phyloP scores from a whole-genome alignment of 2,329 filamentous ascomycete species.

The Nemania abortiva region DNA sequence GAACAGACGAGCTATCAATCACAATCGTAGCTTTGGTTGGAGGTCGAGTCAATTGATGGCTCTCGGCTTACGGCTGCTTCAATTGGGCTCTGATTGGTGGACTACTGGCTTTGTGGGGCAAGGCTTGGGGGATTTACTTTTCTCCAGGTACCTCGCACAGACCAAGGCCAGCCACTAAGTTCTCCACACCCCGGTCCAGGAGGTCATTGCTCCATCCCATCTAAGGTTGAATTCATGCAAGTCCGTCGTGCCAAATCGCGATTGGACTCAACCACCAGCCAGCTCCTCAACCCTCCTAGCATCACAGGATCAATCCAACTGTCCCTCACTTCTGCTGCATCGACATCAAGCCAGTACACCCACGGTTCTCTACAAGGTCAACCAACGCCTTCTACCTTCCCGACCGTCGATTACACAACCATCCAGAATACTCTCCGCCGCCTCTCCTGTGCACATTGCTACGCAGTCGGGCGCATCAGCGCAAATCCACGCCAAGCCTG shows the following conservation, averaged over 20 bases:
- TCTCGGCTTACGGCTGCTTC: neutral
- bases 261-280: slow-evolving; percentile 32
- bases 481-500: slow-evolving; percentile 39
- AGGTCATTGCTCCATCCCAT: slow-evolving; percentile 11
- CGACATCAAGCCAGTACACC: slow-evolving; percentile 12
- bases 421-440: neutral
- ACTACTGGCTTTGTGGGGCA: neutral
- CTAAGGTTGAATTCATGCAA: slow-evolving; percentile 29
- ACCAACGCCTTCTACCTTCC: neutral
- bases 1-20: slow-evolving; percentile 13
- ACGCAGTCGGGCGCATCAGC: slow-evolving; percentile 40
- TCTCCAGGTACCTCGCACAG: slow-evolving; percentile 28
- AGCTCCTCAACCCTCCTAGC: slow-evolving; percentile 24
- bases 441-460: slow-evolving; percentile 21
- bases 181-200: slow-evolving; percentile 13
- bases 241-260: slow-evolving; percentile 37
- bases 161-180: slow-evolving; percentile 1
- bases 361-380: neutral
- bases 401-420: slow-evolving; percentile 11
- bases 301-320: slow-evolving; percentile 15
- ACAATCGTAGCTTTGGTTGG: slow-evolving; percentile 12
- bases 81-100: slow-evolving; percentile 32
- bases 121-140: slow-evolving; percentile 34
- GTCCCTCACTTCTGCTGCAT: slow-evolving; percentile 11
- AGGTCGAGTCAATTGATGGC: slow-evolving; percentile 17